phyloP scores from a whole-genome alignment of 179 eudicot genomes.

The Spinacia oleracea region DNA sequence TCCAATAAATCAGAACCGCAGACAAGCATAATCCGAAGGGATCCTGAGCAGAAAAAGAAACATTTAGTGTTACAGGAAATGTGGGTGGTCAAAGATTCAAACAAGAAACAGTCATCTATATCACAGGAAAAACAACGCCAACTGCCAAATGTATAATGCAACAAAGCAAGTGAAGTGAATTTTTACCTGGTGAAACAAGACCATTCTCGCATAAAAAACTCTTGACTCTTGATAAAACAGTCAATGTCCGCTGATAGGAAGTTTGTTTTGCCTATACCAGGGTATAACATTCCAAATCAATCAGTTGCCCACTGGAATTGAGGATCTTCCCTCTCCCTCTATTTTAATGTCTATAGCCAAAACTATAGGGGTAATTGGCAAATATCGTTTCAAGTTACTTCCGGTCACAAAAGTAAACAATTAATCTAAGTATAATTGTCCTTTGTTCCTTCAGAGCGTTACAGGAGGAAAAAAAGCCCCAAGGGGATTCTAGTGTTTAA shows the following conservation, averaged over 20 bases:
- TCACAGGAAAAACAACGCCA: not conserved
- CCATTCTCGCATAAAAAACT: constrained; percentile 40
- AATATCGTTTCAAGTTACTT: not conserved
- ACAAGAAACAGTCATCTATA: not conserved
- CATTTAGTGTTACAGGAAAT: not conserved
- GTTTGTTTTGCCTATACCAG: constrained; percentile 61
- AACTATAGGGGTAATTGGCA: not conserved
- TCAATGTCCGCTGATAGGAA: constrained; percentile 71
- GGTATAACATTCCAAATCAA: constrained; percentile 4
- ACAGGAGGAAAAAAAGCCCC: not conserved
- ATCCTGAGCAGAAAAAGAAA: constrained; percentile 34
- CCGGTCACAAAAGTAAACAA: not conserved
- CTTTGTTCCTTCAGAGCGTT: not conserved
- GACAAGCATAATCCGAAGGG: constrained; percentile 75
- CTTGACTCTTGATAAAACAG: constrained; percentile 74
- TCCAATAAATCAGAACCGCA: constrained; percentile 94
- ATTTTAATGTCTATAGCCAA: not conserved
- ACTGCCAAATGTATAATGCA: not conserved
- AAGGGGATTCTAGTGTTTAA: not conserved
- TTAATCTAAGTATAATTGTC: not conserved
- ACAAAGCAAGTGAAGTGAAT: not conserved
- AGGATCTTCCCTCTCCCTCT: not conserved
- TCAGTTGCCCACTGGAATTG: not conserved
- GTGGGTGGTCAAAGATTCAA: not conserved
- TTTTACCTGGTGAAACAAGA: constrained; percentile 51